Percentiles rank a stretch among this genome's conserved stretches.
phyloP scores from a whole-genome alignment of 2,329 filamentous ascomycete species.

The Byssothecium circinans region DNA sequence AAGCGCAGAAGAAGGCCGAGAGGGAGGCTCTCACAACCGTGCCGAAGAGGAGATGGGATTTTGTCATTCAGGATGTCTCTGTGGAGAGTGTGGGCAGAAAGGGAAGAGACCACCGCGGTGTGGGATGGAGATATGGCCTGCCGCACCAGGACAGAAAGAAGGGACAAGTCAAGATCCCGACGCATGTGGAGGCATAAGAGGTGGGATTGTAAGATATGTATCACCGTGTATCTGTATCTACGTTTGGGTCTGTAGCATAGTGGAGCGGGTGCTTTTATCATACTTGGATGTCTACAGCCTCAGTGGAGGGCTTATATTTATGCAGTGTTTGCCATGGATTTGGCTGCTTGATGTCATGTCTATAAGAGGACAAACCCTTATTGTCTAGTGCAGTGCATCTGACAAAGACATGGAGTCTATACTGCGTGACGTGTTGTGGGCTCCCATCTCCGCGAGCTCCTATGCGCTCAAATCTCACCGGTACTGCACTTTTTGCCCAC shows the following conservation, averaged over 20 bases:
- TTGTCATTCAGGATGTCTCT: constrained; percentile 61
- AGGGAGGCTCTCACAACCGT: constrained; percentile 48
- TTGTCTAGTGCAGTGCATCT: not conserved
- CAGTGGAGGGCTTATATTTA: constrained; percentile 2
- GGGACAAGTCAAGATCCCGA: constrained; percentile 65
- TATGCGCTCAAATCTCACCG: constrained; percentile 32
- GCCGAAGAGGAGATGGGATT: constrained; percentile 59
- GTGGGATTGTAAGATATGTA: constrained; percentile 25
- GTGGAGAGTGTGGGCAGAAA: constrained; percentile 58
- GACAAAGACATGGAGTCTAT: too few relatives aligned
- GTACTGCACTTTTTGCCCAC: constrained; percentile 53
- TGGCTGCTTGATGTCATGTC: not conserved
- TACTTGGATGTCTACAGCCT: constrained; percentile 2
- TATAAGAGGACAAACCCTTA: not conserved
- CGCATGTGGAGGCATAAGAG: constrained; percentile 52
- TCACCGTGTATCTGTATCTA: constrained; percentile 20
- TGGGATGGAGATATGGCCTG: constrained; percentile 63
- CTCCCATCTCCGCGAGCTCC: too few relatives aligned
- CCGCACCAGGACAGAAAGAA: constrained; percentile 65
- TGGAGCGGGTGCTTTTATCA: constrained; percentile 13
- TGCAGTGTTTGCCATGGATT: not conserved
- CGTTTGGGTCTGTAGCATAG: constrained; percentile 20
- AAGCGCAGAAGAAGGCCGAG: constrained; percentile 48
- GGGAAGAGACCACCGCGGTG: constrained; percentile 56
- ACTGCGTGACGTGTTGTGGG: too few relatives aligned